Percentiles rank a stretch among this genome's conserved stretches.
Conservation (phyloP, 441 rosid genomes). For the Gossypium armourianum region DNA sequence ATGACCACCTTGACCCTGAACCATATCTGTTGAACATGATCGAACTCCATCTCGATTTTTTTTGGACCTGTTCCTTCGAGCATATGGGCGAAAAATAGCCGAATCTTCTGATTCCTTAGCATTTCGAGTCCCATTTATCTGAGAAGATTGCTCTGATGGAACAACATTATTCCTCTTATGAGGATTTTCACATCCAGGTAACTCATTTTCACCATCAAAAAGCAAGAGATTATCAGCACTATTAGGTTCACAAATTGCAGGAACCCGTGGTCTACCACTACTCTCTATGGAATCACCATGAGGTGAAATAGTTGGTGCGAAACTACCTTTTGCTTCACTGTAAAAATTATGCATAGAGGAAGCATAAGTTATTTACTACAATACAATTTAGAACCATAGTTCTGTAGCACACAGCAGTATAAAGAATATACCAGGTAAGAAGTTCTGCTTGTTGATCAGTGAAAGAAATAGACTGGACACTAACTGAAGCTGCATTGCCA, state of each 20-base stretch:
- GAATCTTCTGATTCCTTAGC: slow-evolving; percentile 88
- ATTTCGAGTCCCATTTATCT: slow-evolving; percentile 49
- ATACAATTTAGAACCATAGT: slow-evolving; percentile 6
- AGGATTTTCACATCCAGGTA: slow-evolving; percentile 45
- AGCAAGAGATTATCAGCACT: slow-evolving; percentile 74
- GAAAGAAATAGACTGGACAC: slow-evolving; percentile 87
- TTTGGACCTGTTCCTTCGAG: slow-evolving; percentile 86
- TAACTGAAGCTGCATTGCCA: slow-evolving; percentile 57
- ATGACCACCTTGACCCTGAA: slow-evolving; percentile 45
- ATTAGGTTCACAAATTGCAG: slow-evolving; percentile 63
- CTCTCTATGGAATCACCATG: slow-evolving; percentile 92
- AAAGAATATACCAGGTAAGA: slow-evolving; percentile 62
- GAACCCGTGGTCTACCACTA: slow-evolving; percentile 75
- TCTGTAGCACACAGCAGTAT: slow-evolving; percentile 16
- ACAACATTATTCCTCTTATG: slow-evolving; percentile 41
- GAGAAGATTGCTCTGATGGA: slow-evolving; percentile 61
- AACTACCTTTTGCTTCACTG: slow-evolving; percentile 96
- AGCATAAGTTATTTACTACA: slow-evolving; percentile 20
- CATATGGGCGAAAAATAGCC: slow-evolving; percentile 87
- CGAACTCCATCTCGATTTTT: slow-evolving; percentile 70
- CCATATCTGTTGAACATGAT: slow-evolving; percentile 57
- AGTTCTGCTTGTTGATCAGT: slow-evolving; percentile 73
- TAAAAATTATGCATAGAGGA: slow-evolving; percentile 19
- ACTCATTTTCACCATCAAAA: slow-evolving; percentile 70
- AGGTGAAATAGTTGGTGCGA: slow-evolving; percentile 77